Conservation (phyloP, 2,329 filamentous ascomycete genomes). For the Epichloe sibirici region DNA sequence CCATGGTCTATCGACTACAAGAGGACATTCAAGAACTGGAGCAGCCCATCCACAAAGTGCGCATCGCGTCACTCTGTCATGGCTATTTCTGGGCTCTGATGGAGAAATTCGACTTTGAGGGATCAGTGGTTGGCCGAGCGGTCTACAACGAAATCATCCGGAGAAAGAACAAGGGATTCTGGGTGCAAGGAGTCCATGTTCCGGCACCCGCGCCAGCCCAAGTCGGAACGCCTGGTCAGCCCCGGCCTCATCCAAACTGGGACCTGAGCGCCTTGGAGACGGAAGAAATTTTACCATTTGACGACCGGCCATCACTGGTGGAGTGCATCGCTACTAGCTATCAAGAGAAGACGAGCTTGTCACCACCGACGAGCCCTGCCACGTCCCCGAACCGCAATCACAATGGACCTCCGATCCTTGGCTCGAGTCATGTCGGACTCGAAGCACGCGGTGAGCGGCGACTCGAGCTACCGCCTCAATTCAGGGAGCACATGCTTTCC, state of each 20-base stretch:
- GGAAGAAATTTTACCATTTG: slow-evolving; percentile 61
- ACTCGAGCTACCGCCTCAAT: slow-evolving; percentile 49
- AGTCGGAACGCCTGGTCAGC: slow-evolving; percentile 42
- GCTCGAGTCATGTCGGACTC: slow-evolving; percentile 28
- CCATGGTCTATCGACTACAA: slow-evolving; percentile 82
- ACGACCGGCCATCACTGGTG: slow-evolving; percentile 58
- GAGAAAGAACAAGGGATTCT: slow-evolving; percentile 62
- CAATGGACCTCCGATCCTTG: slow-evolving; percentile 45
- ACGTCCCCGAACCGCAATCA: slow-evolving; percentile 55
- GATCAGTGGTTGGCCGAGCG: slow-evolving; percentile 53
- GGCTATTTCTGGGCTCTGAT: slow-evolving; percentile 77
- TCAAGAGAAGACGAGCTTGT: slow-evolving; percentile 43
- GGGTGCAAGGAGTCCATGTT: slow-evolving; percentile 62
- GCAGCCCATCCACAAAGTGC: slow-evolving; percentile 58
- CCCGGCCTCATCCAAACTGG: slow-evolving; percentile 31
- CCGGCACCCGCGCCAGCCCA: slow-evolving; percentile 54
- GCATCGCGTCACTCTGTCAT: slow-evolving; percentile 72
- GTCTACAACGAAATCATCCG: slow-evolving; percentile 67
- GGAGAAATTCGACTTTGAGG: slow-evolving; percentile 66
- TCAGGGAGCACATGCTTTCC: slow-evolving; percentile 64
- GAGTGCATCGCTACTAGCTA: slow-evolving; percentile 65
- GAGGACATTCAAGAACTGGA: slow-evolving; percentile 64
- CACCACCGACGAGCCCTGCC: slow-evolving; percentile 58
- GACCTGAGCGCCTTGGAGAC: slow-evolving; percentile 43
- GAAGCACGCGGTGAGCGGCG: slow-evolving; percentile 27